These are phyloP conservation scores for Cymbopogon citratus DNA, from an alignment of 176 grass and related monocot genomes.

Conservation along the genomic window DNA sequence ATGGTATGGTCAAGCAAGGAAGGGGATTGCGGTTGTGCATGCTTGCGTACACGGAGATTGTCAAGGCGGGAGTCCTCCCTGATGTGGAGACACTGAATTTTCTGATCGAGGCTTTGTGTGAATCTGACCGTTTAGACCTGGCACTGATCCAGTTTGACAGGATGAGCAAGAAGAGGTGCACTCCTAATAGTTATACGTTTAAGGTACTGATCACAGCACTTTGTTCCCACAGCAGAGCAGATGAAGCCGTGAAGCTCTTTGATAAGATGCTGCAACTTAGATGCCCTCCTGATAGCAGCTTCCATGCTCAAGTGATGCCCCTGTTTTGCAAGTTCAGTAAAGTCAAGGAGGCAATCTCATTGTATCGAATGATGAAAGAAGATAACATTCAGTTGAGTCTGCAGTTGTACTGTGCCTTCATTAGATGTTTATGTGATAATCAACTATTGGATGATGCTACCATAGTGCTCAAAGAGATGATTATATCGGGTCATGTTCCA, in stretches of 20 bases:
- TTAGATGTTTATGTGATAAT: conserved; percentile 47
- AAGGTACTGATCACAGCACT: conserved; percentile 45
- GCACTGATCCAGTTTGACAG: conserved; percentile 48
- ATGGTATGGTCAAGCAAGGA: conserved; percentile 38
- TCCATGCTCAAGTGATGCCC: conserved; percentile 50
- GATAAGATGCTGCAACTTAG: conserved; percentile 41
- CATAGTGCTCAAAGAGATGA: conserved; percentile 38
- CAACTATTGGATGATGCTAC: conserved; percentile 30
- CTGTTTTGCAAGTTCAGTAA: conserved; percentile 46
- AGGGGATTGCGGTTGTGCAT: conserved; percentile 28
- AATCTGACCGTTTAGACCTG: conserved; percentile 36
- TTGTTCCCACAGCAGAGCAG: conserved; percentile 29
- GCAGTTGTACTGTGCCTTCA: conserved; percentile 26
- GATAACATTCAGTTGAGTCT: conserved; percentile 15
- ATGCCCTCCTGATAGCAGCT: conserved; percentile 31
- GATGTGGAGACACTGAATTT: conserved; percentile 56
- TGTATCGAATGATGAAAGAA: conserved; percentile 49
- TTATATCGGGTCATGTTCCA: conserved; percentile 28
- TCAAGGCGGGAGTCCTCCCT: conserved; percentile 54
- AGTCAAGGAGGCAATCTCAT: conserved; percentile 29
- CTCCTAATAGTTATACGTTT: conserved; percentile 43
- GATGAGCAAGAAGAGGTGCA: conserved; percentile 49
- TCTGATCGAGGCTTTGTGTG: conserved; percentile 42
- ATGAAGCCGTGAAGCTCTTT: conserved; percentile 37
- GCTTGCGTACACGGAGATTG: conserved; percentile 42